A percentile compares a stretch with the other conserved stretches of the same genome.
Evolutionary conservation across 352 stramenopile species (phyloP).

Genomic region (Pythium oligandrum): DNA sequence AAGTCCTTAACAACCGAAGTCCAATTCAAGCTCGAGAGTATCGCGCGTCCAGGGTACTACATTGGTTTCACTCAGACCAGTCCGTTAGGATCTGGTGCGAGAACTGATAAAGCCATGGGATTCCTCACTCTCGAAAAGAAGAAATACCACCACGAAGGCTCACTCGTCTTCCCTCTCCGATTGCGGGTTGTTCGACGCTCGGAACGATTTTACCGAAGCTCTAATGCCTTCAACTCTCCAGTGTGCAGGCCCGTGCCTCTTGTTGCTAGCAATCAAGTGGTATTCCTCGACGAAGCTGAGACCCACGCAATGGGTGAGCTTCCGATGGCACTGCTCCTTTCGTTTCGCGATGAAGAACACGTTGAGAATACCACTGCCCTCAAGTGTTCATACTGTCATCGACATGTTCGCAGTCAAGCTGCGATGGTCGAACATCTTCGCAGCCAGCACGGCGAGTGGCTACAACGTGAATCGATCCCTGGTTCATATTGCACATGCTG

Average conservation of each 20-base stretch:
- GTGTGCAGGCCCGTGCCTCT: neutral
- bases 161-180: slow-evolving; percentile 23
- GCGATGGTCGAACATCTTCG: no score
- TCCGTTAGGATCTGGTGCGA: slow-evolving; percentile 14
- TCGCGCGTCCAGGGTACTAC: slow-evolving; percentile 17
- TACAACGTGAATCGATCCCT: no score
- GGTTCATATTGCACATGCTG: no score
- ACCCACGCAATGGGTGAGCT: no score
- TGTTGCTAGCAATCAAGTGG: no score
- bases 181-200: slow-evolving; percentile 20
- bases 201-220: slow-evolving; percentile 8
- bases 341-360: no score
- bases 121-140: slow-evolving; percentile 33
- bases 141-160: slow-evolving; percentile 14
- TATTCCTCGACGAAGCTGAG: no score
- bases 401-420: no score
- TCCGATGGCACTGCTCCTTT: no score
- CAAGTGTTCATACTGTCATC: no score
- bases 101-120: slow-evolving; percentile 19
- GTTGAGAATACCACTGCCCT: neutral
- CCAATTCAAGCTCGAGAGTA: slow-evolving; percentile 25
- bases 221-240: slow-evolving; percentile 9
- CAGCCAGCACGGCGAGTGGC: no score
- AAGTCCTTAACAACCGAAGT: slow-evolving; percentile 17
- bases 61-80: slow-evolving; percentile 21